Percentiles rank a stretch among this genome's conserved stretches.
Evolutionary conservation across 164 flowering plant genomes (phyloP).

Genomic region (Chloranthus sessilifolius): DNA sequence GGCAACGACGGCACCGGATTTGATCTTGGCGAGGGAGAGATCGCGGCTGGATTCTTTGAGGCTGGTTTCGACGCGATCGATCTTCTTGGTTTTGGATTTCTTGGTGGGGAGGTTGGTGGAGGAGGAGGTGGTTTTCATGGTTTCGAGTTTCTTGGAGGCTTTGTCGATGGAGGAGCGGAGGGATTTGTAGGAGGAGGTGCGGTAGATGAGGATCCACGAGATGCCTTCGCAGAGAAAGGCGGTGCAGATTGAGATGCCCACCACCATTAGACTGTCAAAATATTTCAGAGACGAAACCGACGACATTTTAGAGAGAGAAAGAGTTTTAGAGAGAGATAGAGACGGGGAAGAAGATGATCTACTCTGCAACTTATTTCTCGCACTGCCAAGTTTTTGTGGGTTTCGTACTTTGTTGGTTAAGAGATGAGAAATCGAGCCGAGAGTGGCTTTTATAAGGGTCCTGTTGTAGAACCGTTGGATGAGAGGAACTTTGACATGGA

Average conservation of each 20-base stretch:
- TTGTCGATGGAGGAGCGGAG: conserved; percentile 92
- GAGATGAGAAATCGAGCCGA: no score
- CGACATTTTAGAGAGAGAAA: not conserved
- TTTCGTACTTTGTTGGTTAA: no score
- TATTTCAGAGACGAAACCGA: conserved; percentile 33
- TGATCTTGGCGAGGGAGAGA: conserved; percentile 88
- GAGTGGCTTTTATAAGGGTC: no score
- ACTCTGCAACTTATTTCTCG: no score
- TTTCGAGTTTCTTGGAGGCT: conserved; percentile 87
- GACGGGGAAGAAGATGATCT: no score
- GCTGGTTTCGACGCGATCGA: conserved; percentile 86
- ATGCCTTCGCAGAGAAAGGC: conserved; percentile 88
- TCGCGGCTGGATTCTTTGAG: conserved; percentile 91
- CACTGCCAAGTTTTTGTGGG: no score
- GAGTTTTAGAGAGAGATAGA: no score
- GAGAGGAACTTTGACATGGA: no score
- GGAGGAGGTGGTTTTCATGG: conserved; percentile 52
- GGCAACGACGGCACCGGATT: conserved; percentile 96
- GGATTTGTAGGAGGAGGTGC: conserved; percentile 85
- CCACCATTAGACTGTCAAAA: conserved; percentile 71
- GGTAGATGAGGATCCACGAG: conserved; percentile 96
- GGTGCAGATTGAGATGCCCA: conserved; percentile 74
- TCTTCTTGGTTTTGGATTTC: conserved; percentile 76
- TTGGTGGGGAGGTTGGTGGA: conserved; percentile 20
- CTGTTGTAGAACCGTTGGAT: no score